Evolutionary conservation across 768 basidiomycete species (phyloP).

Genomic region (Bullera alba): DNA sequence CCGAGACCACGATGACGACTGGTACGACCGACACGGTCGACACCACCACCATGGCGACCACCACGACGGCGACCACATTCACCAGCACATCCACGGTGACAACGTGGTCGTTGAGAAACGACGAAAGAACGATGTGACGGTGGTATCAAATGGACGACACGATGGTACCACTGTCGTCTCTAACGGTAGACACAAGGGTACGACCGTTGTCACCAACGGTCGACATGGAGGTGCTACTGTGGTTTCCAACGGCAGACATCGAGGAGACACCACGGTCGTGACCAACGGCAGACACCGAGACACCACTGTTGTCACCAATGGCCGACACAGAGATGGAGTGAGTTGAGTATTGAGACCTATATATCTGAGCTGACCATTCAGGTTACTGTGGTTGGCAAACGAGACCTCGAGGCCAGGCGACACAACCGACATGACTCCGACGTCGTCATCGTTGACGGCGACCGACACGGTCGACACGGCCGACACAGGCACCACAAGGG

Average conservation of each 20-base stretch:
- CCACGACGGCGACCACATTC: background rate
- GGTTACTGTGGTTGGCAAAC: slow-evolving; percentile 1
- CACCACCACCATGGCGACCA: background rate
- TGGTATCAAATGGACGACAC: background rate
- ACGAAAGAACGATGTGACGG: background rate
- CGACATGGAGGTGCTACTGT: background rate
- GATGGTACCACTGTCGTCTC: background rate
- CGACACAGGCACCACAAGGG: background rate
- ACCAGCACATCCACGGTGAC: background rate
- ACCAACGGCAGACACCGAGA: background rate
- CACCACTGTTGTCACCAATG: background rate
- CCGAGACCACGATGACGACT: background rate
- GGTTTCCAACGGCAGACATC: no score
- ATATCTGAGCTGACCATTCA: background rate
- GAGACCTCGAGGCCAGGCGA: background rate
- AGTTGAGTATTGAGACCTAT: background rate
- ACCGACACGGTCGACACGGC: slow-evolving; percentile 2
- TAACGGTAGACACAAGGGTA: background rate
- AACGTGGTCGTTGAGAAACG: background rate
- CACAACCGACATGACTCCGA: background rate
- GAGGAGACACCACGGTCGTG: background rate
- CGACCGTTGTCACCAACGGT: background rate
- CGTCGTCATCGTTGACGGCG: slow-evolving; percentile 1
- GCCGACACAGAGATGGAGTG: background rate
- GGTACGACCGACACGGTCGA: background rate